Base-by-base conservation (phyloP, 352 stramenopile genomes). In the Hyaloperonospora brassicae region DNA sequence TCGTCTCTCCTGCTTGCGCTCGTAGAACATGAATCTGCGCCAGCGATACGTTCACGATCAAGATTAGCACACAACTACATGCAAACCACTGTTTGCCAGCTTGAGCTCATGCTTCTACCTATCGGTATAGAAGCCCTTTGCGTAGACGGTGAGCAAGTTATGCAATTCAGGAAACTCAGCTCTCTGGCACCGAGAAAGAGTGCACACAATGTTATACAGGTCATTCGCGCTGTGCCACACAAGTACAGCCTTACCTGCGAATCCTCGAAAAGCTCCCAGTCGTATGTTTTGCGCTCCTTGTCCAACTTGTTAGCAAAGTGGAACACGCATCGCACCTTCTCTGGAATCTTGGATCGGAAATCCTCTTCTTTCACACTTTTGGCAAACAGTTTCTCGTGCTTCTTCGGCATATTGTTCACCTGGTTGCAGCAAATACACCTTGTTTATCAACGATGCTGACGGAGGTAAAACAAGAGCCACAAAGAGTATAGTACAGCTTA, bases 241-340 rank as follows among this genome's bases (percentile, higher is more conserved):
- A n/a, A 17, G 21, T 12, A 17, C 5, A 8, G 5, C 14, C 35
- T 30, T 41, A 83, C 78, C 60, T 87, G 73, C 6, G 69, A 86
- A 50, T 79, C 68, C 44, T 76, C 68, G 53, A 89, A 84, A 27
- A 71, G 57, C 25, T 87, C 70, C 72, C 72, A 87, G 34, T 76
- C 63, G 11, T 80, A 58, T 5, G 54, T 82, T 54, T 82, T 84
- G 56, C 57, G 58, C 25, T 73, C 64, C 49, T 85, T 68, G 42
- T 86, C 72, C 43, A 79, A 52, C 45, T 84, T 86, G 47, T 78
- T 64, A 23, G 76, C 70, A 52, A 83, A 89, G 59, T 86, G 71
- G 59, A 80, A 89, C 23, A 86, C 68, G 53, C 79, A 89, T 48
- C 79, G 79, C 44, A 82, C 62, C 60, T 89, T 89, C 59, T 89